Percentiles rank a stretch among this genome's conserved stretches.
These are phyloP conservation scores for Clavispora fructus DNA, from an alignment of 805 yeast species.

Conservation along the genomic window DNA sequence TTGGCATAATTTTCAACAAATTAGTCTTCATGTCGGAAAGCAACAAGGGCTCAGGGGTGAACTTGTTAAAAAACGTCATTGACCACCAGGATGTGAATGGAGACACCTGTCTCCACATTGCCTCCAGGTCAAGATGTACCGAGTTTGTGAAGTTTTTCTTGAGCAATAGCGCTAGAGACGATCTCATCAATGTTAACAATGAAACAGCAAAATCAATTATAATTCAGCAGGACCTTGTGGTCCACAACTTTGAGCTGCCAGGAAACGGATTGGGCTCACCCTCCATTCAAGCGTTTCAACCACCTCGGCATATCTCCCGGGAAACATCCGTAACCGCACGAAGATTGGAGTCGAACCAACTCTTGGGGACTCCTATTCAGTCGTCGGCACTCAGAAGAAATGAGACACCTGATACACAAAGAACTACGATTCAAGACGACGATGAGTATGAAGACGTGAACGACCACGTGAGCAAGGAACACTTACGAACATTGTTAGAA, in stretches of 20 bases:
- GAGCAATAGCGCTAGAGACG: slow-evolving; percentile 77
- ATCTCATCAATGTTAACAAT: slow-evolving; percentile 35
- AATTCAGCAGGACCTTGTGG: slow-evolving; percentile 33
- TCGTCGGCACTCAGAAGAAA: slow-evolving; percentile 5
- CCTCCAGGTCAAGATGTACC: slow-evolving; percentile 60
- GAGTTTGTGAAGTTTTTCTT: slow-evolving; percentile 75
- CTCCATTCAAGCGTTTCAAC: neutral
- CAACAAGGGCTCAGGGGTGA: slow-evolving; percentile 34
- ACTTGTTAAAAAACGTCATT: slow-evolving; percentile 55
- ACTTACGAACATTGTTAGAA: slow-evolving; percentile 24
- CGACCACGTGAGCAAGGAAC: slow-evolving; percentile 31
- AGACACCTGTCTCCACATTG: slow-evolving; percentile 79
- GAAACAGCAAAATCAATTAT: slow-evolving; percentile 42
- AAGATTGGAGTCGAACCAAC: neutral
- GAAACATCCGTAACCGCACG: neutral
- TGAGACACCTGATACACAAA: slow-evolving; percentile 43
- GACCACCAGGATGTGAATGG: slow-evolving; percentile 81
- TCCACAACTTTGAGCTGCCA: slow-evolving; percentile 10
- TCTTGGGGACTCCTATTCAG: slow-evolving; percentile 14
- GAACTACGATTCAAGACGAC: slow-evolving; percentile 41
- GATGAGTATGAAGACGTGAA: slow-evolving; percentile 29
- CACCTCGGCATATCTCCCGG: neutral
- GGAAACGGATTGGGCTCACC: neutral
- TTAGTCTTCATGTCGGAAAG: slow-evolving; percentile 44
- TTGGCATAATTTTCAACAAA: slow-evolving; percentile 70